Percentiles rank a stretch among this genome's conserved stretches.
phyloP scores from a whole-genome alignment of 1,284 basidiomycete species.

The Apiotrichum montevideense region DNA sequence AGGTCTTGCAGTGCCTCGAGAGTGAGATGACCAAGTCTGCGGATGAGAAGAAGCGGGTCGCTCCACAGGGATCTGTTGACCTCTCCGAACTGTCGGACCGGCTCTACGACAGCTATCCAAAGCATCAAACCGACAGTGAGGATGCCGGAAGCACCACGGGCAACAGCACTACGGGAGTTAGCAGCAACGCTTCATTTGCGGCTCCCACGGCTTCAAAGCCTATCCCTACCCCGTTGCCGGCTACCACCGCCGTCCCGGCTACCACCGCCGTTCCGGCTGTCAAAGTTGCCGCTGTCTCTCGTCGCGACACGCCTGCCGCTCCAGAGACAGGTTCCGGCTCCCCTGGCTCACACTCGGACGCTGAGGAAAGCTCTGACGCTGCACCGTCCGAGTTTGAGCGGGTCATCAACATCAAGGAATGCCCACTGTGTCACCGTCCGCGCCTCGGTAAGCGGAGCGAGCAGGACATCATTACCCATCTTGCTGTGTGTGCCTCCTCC shows the following conservation, averaged over 20 bases:
- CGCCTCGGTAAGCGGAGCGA: conserved; percentile 78
- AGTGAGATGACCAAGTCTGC: conserved; percentile 65
- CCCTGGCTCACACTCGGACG: conserved; percentile 7
- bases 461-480: conserved; percentile 84
- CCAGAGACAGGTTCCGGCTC: conserved; percentile 9
- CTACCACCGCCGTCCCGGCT: background rate
- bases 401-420: conserved; percentile 89
- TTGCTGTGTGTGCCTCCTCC: conserved; percentile 86
- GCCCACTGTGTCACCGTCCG: conserved; percentile 87
- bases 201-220: background rate
- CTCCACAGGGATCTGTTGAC: conserved; percentile 4
- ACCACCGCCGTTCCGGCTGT: conserved; percentile 8
- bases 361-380: conserved; percentile 9
- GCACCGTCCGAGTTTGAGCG: conserved; percentile 58
- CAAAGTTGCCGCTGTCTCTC: conserved; percentile 24
- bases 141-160: background rate
- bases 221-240: background rate
- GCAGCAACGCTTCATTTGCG: background rate
- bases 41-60: conserved; percentile 58
- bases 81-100: conserved; percentile 8
- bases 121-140: background rate
- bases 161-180: background rate
- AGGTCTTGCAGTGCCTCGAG: conserved; percentile 71
- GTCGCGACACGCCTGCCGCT: background rate
- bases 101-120: conserved; percentile 3